Conservation (phyloP, 257 asterid genomes). For the Solanum chiquidenum region DNA sequence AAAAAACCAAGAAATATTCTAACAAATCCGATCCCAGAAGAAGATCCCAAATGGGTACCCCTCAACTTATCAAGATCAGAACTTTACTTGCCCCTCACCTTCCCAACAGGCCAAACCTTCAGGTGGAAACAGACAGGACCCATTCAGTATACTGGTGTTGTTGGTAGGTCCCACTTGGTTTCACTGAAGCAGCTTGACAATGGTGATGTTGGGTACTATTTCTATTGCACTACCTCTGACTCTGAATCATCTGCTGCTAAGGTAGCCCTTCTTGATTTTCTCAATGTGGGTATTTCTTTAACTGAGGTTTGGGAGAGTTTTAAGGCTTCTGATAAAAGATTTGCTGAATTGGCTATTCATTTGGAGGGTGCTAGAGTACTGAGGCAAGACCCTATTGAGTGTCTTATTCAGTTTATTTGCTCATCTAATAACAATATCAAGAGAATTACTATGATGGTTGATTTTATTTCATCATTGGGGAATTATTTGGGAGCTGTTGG, state of each 20-base stretch:
- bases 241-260: slow-evolving; percentile 8
- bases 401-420: slow-evolving; percentile 85
- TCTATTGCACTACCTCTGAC: slow-evolving; percentile 33
- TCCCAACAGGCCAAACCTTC: slow-evolving; percentile 97
- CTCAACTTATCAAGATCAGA: slow-evolving; percentile 52
- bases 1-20: slow-evolving; percentile 25
- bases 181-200: slow-evolving; percentile 66
- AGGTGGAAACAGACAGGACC: slow-evolving; percentile 82
- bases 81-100: slow-evolving; percentile 79
- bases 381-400: slow-evolving; percentile 90
- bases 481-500: slow-evolving; percentile 61
- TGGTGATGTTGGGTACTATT: slow-evolving; percentile 42
- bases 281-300: slow-evolving; percentile 65
- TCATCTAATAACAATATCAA: slow-evolving; percentile 79
- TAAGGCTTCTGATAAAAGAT: slow-evolving; percentile 62
- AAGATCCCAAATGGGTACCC: slow-evolving; percentile 43
- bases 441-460: slow-evolving; percentile 91
- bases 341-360: slow-evolving; percentile 54
- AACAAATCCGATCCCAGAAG: slow-evolving; percentile 22
- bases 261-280: slow-evolving; percentile 51
- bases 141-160: slow-evolving; percentile 60
- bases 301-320: slow-evolving; percentile 63
- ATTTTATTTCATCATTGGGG: slow-evolving; percentile 68
- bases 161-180: slow-evolving; percentile 67
- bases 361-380: slow-evolving; percentile 89